Percentiles rank a stretch among this genome's conserved stretches.
These are phyloP conservation scores for Maudiozyma saulgeensis DNA, from an alignment of 805 yeast genomes.

Conservation along the genomic window DNA sequence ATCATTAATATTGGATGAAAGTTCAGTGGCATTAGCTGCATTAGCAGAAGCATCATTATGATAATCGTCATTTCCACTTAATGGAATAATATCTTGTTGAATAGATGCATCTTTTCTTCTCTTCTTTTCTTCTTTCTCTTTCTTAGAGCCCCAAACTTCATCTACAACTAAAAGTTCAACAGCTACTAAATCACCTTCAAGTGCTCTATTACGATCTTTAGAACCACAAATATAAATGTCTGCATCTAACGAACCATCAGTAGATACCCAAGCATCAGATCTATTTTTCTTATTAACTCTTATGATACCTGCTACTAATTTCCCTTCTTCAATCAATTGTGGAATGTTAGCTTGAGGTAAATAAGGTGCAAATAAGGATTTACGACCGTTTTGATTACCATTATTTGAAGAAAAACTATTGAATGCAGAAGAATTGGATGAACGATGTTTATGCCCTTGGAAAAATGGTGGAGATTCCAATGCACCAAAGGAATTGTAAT, in stretches of 20 bases:
- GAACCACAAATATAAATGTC: slow-evolving; percentile 97
- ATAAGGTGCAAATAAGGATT: slow-evolving; percentile 90
- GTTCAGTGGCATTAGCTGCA: slow-evolving; percentile 13
- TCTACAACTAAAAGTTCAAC: slow-evolving; percentile 90
- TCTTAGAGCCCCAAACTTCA: slow-evolving; percentile 94
- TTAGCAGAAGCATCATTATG: slow-evolving; percentile 73
- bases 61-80: slow-evolving; percentile 49
- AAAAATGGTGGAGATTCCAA: slow-evolving; percentile 33
- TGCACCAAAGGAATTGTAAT: slow-evolving; percentile 17
- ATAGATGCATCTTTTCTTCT: slow-evolving; percentile 60
- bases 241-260: slow-evolving; percentile 91
- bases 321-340: slow-evolving; percentile 78
- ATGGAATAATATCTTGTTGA: slow-evolving; percentile 31
- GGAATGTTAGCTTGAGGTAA: slow-evolving; percentile 90
- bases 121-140: slow-evolving; percentile 95
- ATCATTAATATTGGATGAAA: slow-evolving; percentile 1
- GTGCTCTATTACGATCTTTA: slow-evolving; percentile 93
- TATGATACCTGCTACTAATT: slow-evolving; percentile 82
- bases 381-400: slow-evolving; percentile 36
- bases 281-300: slow-evolving; percentile 94
- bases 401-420: slow-evolving; percentile 32
- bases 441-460: slow-evolving; percentile 71
- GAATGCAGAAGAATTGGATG: slow-evolving; percentile 56
- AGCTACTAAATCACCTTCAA: slow-evolving; percentile 95
- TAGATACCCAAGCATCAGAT: slow-evolving; percentile 96